phyloP scores from a whole-genome alignment of 306 rosid species.

The Sicyos baderoa region DNA sequence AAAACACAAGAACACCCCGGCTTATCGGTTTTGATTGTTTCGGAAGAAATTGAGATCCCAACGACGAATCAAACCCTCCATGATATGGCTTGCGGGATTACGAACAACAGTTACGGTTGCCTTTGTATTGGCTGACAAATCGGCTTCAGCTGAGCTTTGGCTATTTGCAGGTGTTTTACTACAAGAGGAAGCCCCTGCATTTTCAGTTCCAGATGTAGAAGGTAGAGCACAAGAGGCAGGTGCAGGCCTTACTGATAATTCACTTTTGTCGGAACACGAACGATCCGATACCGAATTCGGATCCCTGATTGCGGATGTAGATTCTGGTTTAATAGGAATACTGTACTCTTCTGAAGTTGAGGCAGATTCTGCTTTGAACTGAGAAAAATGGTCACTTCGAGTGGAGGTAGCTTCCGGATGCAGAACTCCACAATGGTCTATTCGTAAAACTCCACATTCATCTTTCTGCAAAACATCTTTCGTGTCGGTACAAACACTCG shows the following conservation, averaged over 20 bases:
- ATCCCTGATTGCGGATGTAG: slow-evolving; percentile 28
- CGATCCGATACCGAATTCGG: slow-evolving; percentile 30
- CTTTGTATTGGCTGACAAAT: slow-evolving; percentile 76
- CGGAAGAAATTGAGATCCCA: slow-evolving; percentile 84
- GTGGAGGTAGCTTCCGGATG: slow-evolving; percentile 28
- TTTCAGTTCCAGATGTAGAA: slow-evolving; percentile 32
- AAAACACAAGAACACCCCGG: not conserved
- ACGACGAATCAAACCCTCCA: slow-evolving; percentile 69
- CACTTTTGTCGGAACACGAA: slow-evolving; percentile 24
- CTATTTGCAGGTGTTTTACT: slow-evolving; percentile 33
- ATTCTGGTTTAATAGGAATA: slow-evolving; percentile 30
- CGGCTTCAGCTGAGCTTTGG: slow-evolving; percentile 50
- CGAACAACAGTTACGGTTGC: slow-evolving; percentile 65
- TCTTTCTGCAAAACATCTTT: slow-evolving; percentile 26
- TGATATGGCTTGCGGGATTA: slow-evolving; percentile 57
- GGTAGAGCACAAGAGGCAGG: slow-evolving; percentile 24
- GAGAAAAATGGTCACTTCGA: slow-evolving; percentile 24
- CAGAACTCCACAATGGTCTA: slow-evolving; percentile 24
- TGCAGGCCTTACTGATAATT: slow-evolving; percentile 24
- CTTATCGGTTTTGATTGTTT: slow-evolving; percentile 46
- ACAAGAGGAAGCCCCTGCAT: slow-evolving; percentile 33
- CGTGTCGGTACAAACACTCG: slow-evolving; percentile 25
- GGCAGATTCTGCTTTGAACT: slow-evolving; percentile 28
- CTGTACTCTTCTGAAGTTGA: slow-evolving; percentile 28
- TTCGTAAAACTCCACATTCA: slow-evolving; percentile 25